Evolutionary conservation across 2,329 filamentous ascomycete genomes (phyloP).

Genomic region (Davidsoniella neocaledoniae): DNA sequence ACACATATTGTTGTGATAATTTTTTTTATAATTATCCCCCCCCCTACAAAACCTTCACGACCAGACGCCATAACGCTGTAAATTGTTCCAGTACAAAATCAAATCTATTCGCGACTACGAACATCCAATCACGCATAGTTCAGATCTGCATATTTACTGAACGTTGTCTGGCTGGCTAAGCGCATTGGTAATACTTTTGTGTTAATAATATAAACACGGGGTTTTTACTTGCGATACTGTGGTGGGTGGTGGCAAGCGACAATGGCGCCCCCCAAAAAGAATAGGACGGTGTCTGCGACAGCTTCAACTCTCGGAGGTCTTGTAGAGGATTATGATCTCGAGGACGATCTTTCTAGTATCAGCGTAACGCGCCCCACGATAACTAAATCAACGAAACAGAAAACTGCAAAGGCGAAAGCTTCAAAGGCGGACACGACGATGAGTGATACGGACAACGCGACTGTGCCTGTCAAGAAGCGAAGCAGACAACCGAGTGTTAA

Average conservation of each 20-base stretch:
- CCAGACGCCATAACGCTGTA: too few species aligned
- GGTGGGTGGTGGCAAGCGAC: background rate
- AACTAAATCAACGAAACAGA: background rate
- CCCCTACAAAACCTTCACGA: too few species aligned
- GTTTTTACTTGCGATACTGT: too few species aligned
- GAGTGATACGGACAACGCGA: background rate
- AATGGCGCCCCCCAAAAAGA: slow-evolving; percentile 9
- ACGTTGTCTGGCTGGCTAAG: too few species aligned
- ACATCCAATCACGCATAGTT: too few species aligned
- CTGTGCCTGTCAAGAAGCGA: slow-evolving; percentile 1
- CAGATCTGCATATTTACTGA: too few species aligned
- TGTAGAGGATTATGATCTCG: slow-evolving; percentile 6
- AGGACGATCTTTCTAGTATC: slow-evolving; percentile 9
- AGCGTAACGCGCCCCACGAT: slow-evolving; percentile 3
- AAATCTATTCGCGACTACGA: too few species aligned
- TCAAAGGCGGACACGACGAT: background rate
- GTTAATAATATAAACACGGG: too few species aligned
- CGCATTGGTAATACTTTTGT: too few species aligned
- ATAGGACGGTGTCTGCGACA: background rate
- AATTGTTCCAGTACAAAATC: too few species aligned
- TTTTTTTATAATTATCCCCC: too few species aligned
- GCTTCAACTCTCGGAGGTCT: slow-evolving; percentile 2
- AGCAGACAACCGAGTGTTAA: background rate
- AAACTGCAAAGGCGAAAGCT: background rate
- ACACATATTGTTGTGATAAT: too few species aligned